phyloP scores from a whole-genome alignment of 495 filamentous ascomycete genomes.

The Thozetella sp. region DNA sequence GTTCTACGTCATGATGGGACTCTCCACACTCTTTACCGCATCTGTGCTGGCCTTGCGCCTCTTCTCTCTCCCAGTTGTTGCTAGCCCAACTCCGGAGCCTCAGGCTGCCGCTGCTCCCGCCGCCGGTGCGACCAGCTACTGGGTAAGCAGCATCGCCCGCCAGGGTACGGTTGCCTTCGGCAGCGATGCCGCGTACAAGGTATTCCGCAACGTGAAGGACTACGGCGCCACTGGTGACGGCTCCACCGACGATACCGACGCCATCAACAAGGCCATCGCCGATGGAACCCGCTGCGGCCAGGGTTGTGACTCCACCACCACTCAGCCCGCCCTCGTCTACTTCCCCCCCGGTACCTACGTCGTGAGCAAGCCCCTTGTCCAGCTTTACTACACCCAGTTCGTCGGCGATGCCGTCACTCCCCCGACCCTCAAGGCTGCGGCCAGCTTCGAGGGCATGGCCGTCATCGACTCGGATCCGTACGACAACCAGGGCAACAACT shows the following conservation, averaged over 20 bases:
- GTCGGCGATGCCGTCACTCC: constrained; percentile 69
- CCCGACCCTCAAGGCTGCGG: constrained; percentile 76
- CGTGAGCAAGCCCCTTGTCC: constrained; percentile 67
- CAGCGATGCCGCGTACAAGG: constrained; percentile 56
- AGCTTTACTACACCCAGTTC: constrained; percentile 81
- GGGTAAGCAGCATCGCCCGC: constrained; percentile 73
- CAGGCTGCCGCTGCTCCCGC: constrained; percentile 4
- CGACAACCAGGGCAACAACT: constrained; percentile 52
- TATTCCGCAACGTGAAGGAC: constrained; percentile 89
- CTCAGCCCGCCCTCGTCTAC: constrained; percentile 73
- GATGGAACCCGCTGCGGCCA: constrained; percentile 75
- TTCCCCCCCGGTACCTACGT: constrained; percentile 81
- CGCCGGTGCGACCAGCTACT: constrained; percentile 50
- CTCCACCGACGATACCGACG: constrained; percentile 78
- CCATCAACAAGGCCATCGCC: constrained; percentile 85
- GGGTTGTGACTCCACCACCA: constrained; percentile 82
- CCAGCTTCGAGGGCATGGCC: constrained; percentile 79
- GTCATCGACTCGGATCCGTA: constrained; percentile 93
- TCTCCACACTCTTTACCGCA: constrained; percentile 33
- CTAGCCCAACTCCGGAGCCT: constrained; percentile 26
- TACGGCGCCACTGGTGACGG: constrained; percentile 68
- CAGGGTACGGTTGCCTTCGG: constrained; percentile 71
- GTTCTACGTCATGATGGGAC: constrained; percentile 43
- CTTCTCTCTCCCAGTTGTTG: constrained; percentile 26
- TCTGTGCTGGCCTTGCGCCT: constrained; percentile 36